Evolutionary conservation across 345 rosid genomes (phyloP), one percentile per base, ranked within the genome.

Genomic region (Lepidium sativum): DNA sequence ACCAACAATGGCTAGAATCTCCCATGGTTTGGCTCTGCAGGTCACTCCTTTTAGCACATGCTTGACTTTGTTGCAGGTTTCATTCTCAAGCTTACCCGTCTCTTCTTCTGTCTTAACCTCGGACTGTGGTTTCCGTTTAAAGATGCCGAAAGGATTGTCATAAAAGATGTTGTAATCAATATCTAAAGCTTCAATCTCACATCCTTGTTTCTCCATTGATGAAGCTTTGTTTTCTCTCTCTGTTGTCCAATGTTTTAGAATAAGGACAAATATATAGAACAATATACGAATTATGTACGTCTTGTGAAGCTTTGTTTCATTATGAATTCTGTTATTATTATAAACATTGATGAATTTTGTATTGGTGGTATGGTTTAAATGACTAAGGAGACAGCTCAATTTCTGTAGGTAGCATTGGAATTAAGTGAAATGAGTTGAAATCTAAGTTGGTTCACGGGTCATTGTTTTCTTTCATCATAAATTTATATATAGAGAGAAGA

Each of bases 21-120:
- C 96, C 97, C 97, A 85, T 0, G 97, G 96, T 58, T 78, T 94
- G 8, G 99, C 99, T 40, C 77, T 80, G 82, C 92, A 90, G 37
- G 52, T 80, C n/a, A 94, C 92, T 18, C 78, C 82, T 60, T 81
- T 86, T 4, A 94, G 80, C 27, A 94, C 89, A 34, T 80, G 80
- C 71, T 75, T 79, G 47, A 55, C 59, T 57, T 78, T 68, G 35
- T 66, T 60, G 54, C 51, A 35, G n/a, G 43, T 67, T 69, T 61
- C 79, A 65, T 55, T 39, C 64, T 71, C 69, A 13, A 62, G 29
- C 47, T 62, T 31, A 17, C 61, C 11, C 25, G 63, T 18, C 25
- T 44, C 68, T 38, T 71, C 69, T n/a, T 54, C 69, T 27, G 65
- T 54, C 34, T 54, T 54, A 3, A 43, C 71, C 60, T 63, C 80